phyloP scores from a whole-genome alignment of 331 rosid genomes.

The Quercus tomentella region DNA sequence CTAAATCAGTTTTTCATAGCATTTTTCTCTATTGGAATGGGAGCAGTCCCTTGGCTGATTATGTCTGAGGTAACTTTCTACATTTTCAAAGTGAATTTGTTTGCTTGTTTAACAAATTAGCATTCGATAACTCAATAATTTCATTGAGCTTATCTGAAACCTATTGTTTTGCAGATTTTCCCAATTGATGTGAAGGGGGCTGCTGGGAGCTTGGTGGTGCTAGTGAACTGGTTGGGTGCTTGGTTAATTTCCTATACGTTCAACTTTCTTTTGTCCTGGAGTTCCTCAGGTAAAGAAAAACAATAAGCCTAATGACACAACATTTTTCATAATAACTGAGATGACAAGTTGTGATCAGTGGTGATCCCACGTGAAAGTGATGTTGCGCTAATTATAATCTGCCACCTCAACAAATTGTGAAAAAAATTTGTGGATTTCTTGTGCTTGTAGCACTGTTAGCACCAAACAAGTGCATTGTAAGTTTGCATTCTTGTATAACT shows the following conservation, averaged over 20 bases:
- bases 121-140: too few relatives aligned
- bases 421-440: too few relatives aligned
- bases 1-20: conserved; percentile 62
- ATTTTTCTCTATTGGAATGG: conserved; percentile 68
- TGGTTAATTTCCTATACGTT: conserved; percentile 72
- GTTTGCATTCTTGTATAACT: not conserved
- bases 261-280: conserved; percentile 74
- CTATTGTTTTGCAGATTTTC: conserved; percentile 48
- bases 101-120: not conserved
- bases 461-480: not conserved
- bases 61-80: conserved; percentile 79
- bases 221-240: conserved; percentile 73
- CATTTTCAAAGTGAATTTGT: not conserved
- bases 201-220: conserved; percentile 76
- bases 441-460: not conserved
- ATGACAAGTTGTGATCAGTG: too few relatives aligned
- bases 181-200: conserved; percentile 77
- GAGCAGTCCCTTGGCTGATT: conserved; percentile 84
- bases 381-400: too few relatives aligned
- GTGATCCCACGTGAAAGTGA: too few relatives aligned
- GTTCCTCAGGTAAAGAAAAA: conserved; percentile 46
- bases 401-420: too few relatives aligned
- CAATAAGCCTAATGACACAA: not conserved
- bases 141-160: not conserved
- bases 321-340: too few relatives aligned